These are phyloP conservation scores for Luzula sylvatica DNA, from an alignment of 176 grass and related monocot genomes.

Conservation along the genomic window DNA sequence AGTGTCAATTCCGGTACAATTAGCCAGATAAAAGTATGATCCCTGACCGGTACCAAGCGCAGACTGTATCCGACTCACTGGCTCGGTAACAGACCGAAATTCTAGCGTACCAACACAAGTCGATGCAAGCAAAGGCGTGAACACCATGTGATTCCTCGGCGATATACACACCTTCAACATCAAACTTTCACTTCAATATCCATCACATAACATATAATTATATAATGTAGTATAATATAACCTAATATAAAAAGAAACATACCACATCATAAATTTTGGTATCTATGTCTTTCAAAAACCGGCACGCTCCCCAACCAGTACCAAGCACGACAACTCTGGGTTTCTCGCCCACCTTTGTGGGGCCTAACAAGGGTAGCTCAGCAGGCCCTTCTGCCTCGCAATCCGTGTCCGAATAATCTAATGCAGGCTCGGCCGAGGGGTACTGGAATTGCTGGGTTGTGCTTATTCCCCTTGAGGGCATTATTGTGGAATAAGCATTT, in stretches of 20 bases:
- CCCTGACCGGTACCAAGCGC: constrained; percentile 43
- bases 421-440: constrained; percentile 6
- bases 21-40: constrained; percentile 76
- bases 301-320: constrained; percentile 82
- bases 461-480: constrained; percentile 35
- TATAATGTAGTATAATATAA: too few species aligned
- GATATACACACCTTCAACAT: constrained; percentile 88
- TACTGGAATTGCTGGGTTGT: constrained; percentile 16
- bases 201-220: too few species aligned
- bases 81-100: constrained; percentile 84
- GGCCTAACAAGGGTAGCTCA: constrained; percentile 30
- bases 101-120: constrained; percentile 88
- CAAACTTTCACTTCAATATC: too few species aligned
- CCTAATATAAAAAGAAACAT: constrained; percentile 34
- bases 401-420: constrained; percentile 32
- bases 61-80: constrained; percentile 79
- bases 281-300: constrained; percentile 78
- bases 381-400: not conserved
- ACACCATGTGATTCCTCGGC: constrained; percentile 95
- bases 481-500: not conserved
- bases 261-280: constrained; percentile 68
- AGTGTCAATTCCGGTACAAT: constrained; percentile 48
- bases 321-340: constrained; percentile 71
- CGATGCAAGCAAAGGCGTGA: constrained; percentile 85
- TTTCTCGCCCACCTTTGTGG: constrained; percentile 51